phyloP scores from a whole-genome alignment of 768 basidiomycete species.

The Kwoniella sp. region DNA sequence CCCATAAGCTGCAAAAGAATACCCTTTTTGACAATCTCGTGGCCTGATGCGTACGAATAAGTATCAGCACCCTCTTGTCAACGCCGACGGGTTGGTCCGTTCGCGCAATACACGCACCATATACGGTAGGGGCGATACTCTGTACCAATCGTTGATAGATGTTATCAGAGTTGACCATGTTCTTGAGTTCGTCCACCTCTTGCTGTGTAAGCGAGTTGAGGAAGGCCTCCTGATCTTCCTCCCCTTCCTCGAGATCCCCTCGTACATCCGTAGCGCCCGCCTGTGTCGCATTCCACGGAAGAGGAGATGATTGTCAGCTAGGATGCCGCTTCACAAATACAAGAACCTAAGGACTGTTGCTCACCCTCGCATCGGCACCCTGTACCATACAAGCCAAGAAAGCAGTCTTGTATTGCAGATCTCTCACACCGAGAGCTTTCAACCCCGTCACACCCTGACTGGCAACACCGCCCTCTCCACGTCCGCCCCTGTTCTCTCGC shows the following conservation, averaged over 20 bases:
- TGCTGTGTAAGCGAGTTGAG: constrained; percentile 85
- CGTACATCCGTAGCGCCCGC: constrained; percentile 73
- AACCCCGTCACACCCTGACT: constrained; percentile 83
- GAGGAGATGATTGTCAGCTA: constrained; percentile 8
- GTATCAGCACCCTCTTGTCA: no score
- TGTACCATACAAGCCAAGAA: constrained; percentile 98
- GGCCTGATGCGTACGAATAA: constrained; percentile 61
- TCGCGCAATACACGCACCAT: no score
- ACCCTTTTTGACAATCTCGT: constrained; percentile 99
- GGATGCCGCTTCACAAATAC: not conserved
- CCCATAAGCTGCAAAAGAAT: constrained; percentile 95
- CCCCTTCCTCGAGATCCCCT: constrained; percentile 80
- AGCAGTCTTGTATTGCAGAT: constrained; percentile 97
- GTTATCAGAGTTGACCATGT: constrained; percentile 91
- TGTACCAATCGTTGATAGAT: constrained; percentile 92
- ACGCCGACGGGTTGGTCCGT: no score
- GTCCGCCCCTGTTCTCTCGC: constrained; percentile 73
- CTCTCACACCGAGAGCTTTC: constrained; percentile 90
- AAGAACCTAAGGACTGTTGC: constrained; percentile 50
- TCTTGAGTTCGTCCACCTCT: constrained; percentile 90
- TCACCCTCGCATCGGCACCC: constrained; percentile 81
- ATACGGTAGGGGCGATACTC: constrained; percentile 96
- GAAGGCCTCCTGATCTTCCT: constrained; percentile 71
- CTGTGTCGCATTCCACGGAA: constrained; percentile 60
- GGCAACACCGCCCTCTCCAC: constrained; percentile 63